Conservation (phyloP, 2,329 filamentous ascomycete species). For the Huntiella moniliformis region DNA sequence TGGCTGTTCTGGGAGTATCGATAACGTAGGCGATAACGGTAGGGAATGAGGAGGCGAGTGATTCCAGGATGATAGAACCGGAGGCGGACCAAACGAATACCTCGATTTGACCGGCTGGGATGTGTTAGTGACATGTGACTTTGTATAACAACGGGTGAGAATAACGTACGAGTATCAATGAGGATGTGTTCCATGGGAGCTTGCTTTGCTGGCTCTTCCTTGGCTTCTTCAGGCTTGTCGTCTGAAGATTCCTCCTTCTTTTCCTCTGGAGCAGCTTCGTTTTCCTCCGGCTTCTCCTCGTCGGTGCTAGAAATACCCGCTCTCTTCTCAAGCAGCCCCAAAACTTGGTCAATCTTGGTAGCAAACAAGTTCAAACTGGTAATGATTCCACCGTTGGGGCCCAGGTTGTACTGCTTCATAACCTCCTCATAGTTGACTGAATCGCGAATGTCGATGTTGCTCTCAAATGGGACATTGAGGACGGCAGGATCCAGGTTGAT, state of each 20-base stretch:
- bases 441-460: constrained; percentile 97
- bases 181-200: constrained; percentile 62
- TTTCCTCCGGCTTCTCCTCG: constrained; percentile 47
- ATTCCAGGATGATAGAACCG: constrained; percentile 83
- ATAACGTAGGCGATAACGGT: constrained; percentile 96
- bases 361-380: constrained; percentile 92
- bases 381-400: constrained; percentile 89
- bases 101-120: constrained; percentile 69
- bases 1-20: constrained; percentile 82
- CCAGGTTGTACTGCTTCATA: constrained; percentile 97
- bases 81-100: constrained; percentile 98
- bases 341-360: constrained; percentile 93
- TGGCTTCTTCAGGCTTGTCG: constrained; percentile 72
- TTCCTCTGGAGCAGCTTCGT: constrained; percentile 95
- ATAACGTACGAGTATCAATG: constrained; percentile 54
- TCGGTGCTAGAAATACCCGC: constrained; percentile 25
- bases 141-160: too few species aligned
- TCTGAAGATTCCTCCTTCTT: constrained; percentile 81
- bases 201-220: constrained; percentile 39
- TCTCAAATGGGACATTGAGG: constrained; percentile 78
- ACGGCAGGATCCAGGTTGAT: constrained; percentile 96
- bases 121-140: not conserved
- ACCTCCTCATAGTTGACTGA: constrained; percentile 99
- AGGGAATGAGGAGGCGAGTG: constrained; percentile 80
- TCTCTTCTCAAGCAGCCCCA: constrained; percentile 76